Conservation (phyloP, 1,284 basidiomycete genomes). For the Ganoderma sinense region DNA sequence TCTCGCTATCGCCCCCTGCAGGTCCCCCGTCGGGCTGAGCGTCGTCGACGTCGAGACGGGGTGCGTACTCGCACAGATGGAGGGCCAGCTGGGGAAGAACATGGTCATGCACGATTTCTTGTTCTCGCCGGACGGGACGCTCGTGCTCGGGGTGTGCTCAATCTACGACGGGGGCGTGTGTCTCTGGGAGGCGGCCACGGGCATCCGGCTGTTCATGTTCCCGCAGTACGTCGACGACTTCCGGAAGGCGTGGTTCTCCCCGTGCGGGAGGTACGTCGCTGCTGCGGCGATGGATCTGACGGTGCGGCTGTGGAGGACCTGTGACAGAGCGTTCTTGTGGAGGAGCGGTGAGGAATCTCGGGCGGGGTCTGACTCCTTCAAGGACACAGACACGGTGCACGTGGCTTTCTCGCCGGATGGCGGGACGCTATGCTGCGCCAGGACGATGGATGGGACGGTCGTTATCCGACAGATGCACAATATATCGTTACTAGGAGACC, state of each 20-base stretch:
- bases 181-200: slow-evolving; percentile 29
- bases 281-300: slow-evolving; percentile 34
- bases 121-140: slow-evolving; percentile 26
- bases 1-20: too few relatives aligned
- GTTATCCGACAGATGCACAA: neutral
- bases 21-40: too few relatives aligned
- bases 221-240: slow-evolving; percentile 9
- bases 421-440: neutral
- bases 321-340: slow-evolving; percentile 14
- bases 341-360: too few relatives aligned
- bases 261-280: slow-evolving; percentile 28
- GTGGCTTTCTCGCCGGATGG: slow-evolving; percentile 31
- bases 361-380: too few relatives aligned
- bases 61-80: neutral
- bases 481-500: too few relatives aligned
- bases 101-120: neutral
- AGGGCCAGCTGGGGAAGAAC: too few relatives aligned
- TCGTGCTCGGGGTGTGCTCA: slow-evolving; percentile 26
- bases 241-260: slow-evolving; percentile 31
- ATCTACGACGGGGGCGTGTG: slow-evolving; percentile 10
- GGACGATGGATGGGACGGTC: neutral
- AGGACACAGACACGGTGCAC: slow-evolving; percentile 25
- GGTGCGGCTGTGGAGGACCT: slow-evolving; percentile 34
- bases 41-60: slow-evolving; percentile 31
- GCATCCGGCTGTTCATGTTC: slow-evolving; percentile 23